Evolutionary conservation across 768 basidiomycete species (phyloP), one percentile per base, ranked within the genome.

Genomic region (Strobilomyces dryophilus): DNA sequence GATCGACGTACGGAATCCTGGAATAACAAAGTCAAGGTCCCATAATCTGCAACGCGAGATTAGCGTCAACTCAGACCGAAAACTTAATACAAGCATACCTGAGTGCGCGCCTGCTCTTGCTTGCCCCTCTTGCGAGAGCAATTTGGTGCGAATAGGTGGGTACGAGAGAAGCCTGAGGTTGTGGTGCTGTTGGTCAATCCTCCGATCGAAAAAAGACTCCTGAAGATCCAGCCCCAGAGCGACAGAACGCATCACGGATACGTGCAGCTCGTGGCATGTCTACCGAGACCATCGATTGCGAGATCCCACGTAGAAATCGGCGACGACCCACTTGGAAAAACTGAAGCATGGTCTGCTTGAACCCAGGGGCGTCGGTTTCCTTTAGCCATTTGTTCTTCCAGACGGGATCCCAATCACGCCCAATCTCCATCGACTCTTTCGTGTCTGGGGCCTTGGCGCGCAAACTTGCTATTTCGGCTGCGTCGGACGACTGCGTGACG

Each of bases 381-480:
- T 73, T 70, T 4, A 88, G 91, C 92, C 92, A 94, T 58, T 78
- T 77, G 66, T 95, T 95, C 65, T 79, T 82, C 84, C 85, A 90
- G 36, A 71, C 76, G 15, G 78, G 73, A 58, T 89, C 89, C 82
- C 86, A 87, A 53, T 95, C 90, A 24, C 87, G 78, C 29, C 92
- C 91, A 42, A 95, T 92, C 67, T 95, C 92, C 84, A 94, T 91
- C 8, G 82, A 76, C 68, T 94, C 91, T 68, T 92, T 91, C 71
- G 71, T 82, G 64, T 92, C 91, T 0, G 92, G 91, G 0, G 91
- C 83, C 54, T 81, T 83, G 53, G 72, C 74, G n/a, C 92, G 83
- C 20, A 93, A 72, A 41, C 76, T 68, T 42, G 83, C 85, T 59
- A 94, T 92, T 71, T 91, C 89, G 17, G 75, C 69, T 10, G 82